Conservation (phyloP, 805 yeast genomes). For the Pichia ethanolica region DNA sequence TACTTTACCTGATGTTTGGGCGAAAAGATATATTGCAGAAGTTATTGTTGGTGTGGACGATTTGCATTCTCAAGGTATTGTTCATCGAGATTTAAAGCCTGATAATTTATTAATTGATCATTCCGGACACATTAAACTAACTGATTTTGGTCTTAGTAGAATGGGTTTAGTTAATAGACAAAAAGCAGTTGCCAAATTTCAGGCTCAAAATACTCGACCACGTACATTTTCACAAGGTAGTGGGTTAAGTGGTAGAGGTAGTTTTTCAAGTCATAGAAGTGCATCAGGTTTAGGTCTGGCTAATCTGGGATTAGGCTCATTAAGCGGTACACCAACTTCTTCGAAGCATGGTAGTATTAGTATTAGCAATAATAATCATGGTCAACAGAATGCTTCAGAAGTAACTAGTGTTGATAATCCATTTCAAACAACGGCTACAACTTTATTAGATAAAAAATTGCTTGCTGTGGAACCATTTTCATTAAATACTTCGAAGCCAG, state of each 20-base stretch:
- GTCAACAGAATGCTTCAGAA: neutral
- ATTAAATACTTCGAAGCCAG: slow-evolving; percentile 8
- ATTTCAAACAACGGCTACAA: slow-evolving; percentile 14
- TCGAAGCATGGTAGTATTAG: slow-evolving; percentile 9
- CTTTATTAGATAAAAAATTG: slow-evolving; percentile 9
- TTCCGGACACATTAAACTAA: slow-evolving; percentile 82
- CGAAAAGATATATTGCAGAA: slow-evolving; percentile 78
- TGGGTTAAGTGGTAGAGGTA: neutral
- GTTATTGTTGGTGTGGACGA: slow-evolving; percentile 86
- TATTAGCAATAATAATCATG: slow-evolving; percentile 1
- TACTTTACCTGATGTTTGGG: slow-evolving; percentile 80
- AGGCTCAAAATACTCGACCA: neutral
- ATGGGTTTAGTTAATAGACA: slow-evolving; percentile 86
- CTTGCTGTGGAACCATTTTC: slow-evolving; percentile 21
- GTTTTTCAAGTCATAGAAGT: slow-evolving; percentile 6
- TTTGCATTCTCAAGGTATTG: slow-evolving; percentile 79
- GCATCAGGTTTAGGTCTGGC: slow-evolving; percentile 4
- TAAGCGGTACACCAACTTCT: slow-evolving; percentile 4
- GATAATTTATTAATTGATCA: slow-evolving; percentile 84
- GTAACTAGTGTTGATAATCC: slow-evolving; percentile 10
- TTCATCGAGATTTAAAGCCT: slow-evolving; percentile 93
- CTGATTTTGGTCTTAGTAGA: slow-evolving; percentile 91
- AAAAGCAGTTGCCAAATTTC: slow-evolving; percentile 22
- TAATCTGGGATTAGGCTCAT: neutral
- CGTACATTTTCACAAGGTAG: slow-evolving; percentile 2